Conservation (phyloP, 192 early-diverging fungal species). For the Gaertneriomyces semiglobifer region DNA sequence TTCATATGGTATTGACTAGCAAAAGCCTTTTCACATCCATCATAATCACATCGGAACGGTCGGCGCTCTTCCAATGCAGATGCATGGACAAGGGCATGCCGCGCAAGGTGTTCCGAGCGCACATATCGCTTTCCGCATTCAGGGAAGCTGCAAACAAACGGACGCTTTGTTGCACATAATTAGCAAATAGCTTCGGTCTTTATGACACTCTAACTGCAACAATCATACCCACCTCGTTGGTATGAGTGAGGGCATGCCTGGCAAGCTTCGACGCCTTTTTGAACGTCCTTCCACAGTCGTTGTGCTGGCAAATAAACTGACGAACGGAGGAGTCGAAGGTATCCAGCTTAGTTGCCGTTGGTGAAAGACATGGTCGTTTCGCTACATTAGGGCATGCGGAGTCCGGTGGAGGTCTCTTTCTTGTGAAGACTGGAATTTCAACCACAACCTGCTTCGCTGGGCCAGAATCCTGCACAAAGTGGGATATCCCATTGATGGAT, state of each 20-base stretch:
- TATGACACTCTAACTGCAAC: not conserved
- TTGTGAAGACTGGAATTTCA: too few species aligned
- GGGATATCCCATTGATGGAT: too few species aligned
- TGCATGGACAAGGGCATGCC: conserved; percentile 18
- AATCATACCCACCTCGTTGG: not conserved
- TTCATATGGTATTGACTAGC: conserved; percentile 22
- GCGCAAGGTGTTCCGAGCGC: conserved; percentile 17
- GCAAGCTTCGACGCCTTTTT: conserved; percentile 18
- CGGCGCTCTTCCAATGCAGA: not conserved
- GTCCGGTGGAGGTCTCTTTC: too few species aligned
- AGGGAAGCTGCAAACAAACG: conserved; percentile 10
- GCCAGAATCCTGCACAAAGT: too few species aligned
- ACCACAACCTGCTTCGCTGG: too few species aligned
- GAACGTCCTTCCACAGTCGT: conserved; percentile 9
- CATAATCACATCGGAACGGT: conserved; percentile 18
- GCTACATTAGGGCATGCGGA: too few species aligned
- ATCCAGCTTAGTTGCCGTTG: too few species aligned
- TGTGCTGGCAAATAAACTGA: not conserved
- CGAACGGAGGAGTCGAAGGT: not conserved
- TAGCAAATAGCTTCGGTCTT: not conserved
- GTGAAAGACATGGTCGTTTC: too few species aligned
- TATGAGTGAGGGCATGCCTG: conserved; percentile 14
- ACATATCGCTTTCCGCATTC: conserved; percentile 17
- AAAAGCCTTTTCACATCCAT: conserved; percentile 13
- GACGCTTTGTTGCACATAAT: conserved; percentile 4